Evolutionary conservation across 768 basidiomycete species (phyloP).

Genomic region (Paxillus rubicundulus): DNA sequence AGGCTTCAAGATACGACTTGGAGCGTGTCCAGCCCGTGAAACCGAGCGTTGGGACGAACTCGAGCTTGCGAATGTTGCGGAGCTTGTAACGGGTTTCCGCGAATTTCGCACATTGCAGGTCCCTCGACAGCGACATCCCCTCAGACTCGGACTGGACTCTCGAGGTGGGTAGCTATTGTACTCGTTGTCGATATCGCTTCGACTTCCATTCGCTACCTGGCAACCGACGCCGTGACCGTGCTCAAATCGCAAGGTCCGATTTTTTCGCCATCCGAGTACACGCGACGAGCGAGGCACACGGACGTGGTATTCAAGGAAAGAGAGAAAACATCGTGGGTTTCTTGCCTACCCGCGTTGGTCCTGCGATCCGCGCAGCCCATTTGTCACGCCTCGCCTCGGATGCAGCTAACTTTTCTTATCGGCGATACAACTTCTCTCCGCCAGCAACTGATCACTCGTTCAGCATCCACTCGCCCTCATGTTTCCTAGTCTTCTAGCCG

Average conservation of each 20-base stretch:
- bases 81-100: neutral
- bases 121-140: no score
- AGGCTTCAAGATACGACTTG: no score
- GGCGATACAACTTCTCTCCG: slow-evolving; percentile 1
- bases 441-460: neutral
- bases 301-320: slow-evolving; percentile 7
- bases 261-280: no score
- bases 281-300: slow-evolving; percentile 19
- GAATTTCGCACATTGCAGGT: slow-evolving; percentile 2
- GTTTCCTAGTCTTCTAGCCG: neutral
- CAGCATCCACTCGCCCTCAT: neutral
- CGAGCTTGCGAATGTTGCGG: no score
- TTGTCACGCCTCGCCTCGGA: neutral
- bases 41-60: no score
- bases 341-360: neutral
- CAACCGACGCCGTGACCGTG: no score
- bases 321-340: slow-evolving; percentile 17
- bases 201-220: no score
- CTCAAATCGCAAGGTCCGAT: no score
- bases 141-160: no score
- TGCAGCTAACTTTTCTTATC: neutral
- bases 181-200: no score
- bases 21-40: no score
- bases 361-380: slow-evolving; percentile 4
- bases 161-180: no score